These are phyloP conservation scores for Dichotomocladium elegans DNA, from an alignment of 371 early-diverging fungal genomes.

Conservation along the genomic window DNA sequence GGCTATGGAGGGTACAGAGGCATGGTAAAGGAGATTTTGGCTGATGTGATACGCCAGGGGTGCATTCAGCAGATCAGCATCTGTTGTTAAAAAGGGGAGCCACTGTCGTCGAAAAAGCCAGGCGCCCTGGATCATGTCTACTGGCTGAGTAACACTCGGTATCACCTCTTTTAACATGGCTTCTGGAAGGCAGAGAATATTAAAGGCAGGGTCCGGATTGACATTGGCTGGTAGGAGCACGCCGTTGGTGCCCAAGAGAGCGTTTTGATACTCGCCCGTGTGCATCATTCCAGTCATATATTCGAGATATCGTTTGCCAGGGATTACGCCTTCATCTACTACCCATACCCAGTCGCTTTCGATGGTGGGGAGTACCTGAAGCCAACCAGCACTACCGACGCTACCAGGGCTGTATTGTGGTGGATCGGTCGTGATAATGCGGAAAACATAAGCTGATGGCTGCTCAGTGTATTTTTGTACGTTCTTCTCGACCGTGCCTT, in stretches of 20 bases:
- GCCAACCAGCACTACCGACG: constrained; percentile 8
- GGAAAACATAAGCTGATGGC: no score
- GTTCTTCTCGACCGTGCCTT: constrained; percentile 1
- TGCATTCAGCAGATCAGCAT: constrained; percentile 12
- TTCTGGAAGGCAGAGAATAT: constrained; percentile 28
- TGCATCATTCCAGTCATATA: constrained; percentile 32
- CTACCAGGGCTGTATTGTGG: neutral
- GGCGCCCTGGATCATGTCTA: constrained; percentile 33
- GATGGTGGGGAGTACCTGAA: constrained; percentile 12
- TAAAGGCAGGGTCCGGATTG: constrained; percentile 3
- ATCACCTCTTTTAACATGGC: constrained; percentile 5
- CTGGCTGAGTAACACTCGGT: constrained; percentile 27
- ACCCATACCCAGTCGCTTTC: constrained; percentile 34
- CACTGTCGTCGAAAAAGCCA: constrained; percentile 34
- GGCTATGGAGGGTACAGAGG: constrained; percentile 24
- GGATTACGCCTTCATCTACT: constrained; percentile 31
- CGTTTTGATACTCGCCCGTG: constrained; percentile 32
- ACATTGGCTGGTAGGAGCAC: constrained; percentile 26
- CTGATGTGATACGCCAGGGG: constrained; percentile 34
- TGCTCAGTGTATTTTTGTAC: neutral
- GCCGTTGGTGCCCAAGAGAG: constrained; percentile 41
- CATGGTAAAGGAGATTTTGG: constrained; percentile 22
- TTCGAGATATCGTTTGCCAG: constrained; percentile 22
- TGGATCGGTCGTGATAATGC: constrained; percentile 6
- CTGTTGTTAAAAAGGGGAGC: constrained; percentile 22